Percentiles rank a stretch among this genome's conserved stretches.
Evolutionary conservation across 441 rosid genomes (phyloP).

Genomic region (Aleurites moluccanus): DNA sequence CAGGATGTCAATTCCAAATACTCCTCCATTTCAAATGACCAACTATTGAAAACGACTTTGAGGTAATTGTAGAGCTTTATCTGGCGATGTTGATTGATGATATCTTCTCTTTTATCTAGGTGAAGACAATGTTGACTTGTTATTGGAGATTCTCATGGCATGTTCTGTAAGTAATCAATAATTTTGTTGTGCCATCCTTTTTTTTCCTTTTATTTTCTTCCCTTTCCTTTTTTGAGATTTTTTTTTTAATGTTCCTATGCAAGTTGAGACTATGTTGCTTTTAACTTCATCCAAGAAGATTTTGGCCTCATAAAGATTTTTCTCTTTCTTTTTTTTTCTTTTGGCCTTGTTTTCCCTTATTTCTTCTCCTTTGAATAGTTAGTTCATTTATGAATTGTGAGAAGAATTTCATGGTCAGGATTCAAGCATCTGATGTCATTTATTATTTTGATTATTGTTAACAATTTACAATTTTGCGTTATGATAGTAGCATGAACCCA

Average conservation of each 20-base stretch:
- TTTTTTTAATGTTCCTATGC: background rate
- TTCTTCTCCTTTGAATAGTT: background rate
- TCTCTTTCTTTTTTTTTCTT: background rate
- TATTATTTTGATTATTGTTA: background rate
- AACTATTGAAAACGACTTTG: too few species aligned
- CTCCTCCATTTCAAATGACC: too few species aligned
- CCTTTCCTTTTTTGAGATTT: background rate
- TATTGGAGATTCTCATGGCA: conserved; percentile 65
- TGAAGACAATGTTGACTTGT: conserved; percentile 63
- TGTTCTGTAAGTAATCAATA: conserved; percentile 49
- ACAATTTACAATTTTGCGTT: background rate
- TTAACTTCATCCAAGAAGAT: background rate
- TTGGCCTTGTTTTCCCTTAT: background rate
- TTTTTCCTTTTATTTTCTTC: background rate
- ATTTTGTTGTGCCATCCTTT: background rate
- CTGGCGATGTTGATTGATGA: conserved; percentile 23
- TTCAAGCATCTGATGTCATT: background rate
- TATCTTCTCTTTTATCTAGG: conserved; percentile 44
- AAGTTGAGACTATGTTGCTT: background rate
- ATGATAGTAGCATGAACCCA: background rate
- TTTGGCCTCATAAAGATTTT: background rate
- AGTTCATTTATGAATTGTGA: background rate
- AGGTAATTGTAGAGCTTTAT: background rate
- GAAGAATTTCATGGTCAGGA: background rate
- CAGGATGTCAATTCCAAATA: too few species aligned